Base-by-base conservation (phyloP, 805 yeast genomes). In the Cyberlindnera xylosilytica region DNA sequence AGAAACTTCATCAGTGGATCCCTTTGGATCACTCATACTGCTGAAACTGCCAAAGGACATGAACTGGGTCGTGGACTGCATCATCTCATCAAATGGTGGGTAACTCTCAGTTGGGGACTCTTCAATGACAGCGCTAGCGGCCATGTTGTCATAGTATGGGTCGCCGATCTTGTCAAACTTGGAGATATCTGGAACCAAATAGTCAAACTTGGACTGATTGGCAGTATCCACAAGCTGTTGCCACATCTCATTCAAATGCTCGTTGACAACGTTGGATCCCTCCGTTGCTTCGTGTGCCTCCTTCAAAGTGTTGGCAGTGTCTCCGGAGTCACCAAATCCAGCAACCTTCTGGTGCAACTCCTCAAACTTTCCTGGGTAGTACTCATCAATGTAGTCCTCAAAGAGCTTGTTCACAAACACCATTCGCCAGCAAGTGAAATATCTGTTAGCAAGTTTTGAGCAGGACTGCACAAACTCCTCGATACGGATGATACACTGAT, bases 401-500 rank as follows among this genome's bases (percentile, higher is more conserved):
- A 58, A 54, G 33, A 57, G 18, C 38, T 42, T 47, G 37, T 53
- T 37, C 18, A 59, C 23, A 26, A 42, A 45, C 7, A 51, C 49
- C 6, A 56, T 13, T 49, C 61, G 61, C 65, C 66, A 63, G 26
- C 59, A 56, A 12, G 39, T 37, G 26, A 52, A 61, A 36, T 54
- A 60, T 39, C 56, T 46, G 17, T 43, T 45, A 1, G 62, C 46
- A 22, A 54, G 27, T 30, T 34, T 49, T 3, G 49, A 36, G 26
- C 56, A 45, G 19, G n/a, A 22, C 18, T 47, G 40, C 15, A 49
- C 34, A 6, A 45, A 38, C 29, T 56, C 58, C 30, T 53, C 51
- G 16, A 52, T 11, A 20, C 58, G 49, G 16, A 53, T 41, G 9
- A 56, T 22, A n/a, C 51, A 36, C 20, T 53, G 57, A 34, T 51